Percentiles rank a stretch among this genome's conserved stretches.
Evolutionary conservation across 441 rosid genomes (phyloP).

Genomic region (Syzygium malaccense): DNA sequence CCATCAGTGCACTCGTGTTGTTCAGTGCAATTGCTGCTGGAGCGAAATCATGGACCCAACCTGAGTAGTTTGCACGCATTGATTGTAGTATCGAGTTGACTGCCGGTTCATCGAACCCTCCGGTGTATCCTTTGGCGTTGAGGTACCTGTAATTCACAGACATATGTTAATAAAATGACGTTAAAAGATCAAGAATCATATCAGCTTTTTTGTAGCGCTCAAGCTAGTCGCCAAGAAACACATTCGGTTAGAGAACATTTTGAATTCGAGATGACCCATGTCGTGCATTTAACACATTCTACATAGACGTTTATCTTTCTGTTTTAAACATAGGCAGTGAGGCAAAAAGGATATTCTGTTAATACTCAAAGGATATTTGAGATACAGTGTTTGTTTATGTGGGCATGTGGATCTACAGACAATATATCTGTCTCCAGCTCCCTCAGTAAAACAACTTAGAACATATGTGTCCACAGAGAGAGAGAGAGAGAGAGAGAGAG

Average conservation of each 20-base stretch:
- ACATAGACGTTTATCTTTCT: fast-evolving
- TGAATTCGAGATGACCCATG: neutral
- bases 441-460: neutral
- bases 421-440: neutral
- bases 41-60: conserved; percentile 18
- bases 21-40: conserved; percentile 6
- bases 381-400: neutral
- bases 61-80: conserved; percentile 7
- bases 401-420: neutral
- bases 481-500: neutral
- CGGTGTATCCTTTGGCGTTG: conserved; percentile 14
- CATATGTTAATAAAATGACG: neutral
- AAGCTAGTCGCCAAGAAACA: neutral
- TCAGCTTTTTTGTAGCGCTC: neutral
- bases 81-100: neutral
- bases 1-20: conserved; percentile 7
- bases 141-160: conserved; percentile 17
- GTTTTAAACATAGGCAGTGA: too few relatives aligned
- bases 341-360: neutral
- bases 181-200: neutral
- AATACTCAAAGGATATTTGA: neutral
- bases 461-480: neutral
- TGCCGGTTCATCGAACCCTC: conserved; percentile 18
- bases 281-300: neutral
- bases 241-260: neutral